Evolutionary conservation across 2,329 filamentous ascomycete species (phyloP), one percentile per base, ranked within the genome.

Genomic region (Zymoseptoria ardabiliae): DNA sequence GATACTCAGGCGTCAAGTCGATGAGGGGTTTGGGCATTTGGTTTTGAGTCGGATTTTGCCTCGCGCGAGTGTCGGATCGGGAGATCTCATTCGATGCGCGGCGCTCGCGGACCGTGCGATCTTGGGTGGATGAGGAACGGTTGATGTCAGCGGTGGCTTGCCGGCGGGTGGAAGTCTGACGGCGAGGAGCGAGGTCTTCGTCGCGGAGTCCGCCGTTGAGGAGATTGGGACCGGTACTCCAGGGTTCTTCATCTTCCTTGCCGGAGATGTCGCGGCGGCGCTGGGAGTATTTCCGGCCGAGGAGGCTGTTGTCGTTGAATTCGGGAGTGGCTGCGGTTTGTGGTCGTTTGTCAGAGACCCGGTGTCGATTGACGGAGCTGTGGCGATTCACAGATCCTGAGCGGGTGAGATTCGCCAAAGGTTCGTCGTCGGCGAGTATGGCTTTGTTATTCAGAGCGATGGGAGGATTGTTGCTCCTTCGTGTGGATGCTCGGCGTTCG

Each of bases 1-100:
- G 78, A 68, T 86, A 88, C 54, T 79, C 77, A 0, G 85, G 84
- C 0, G 85, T 85, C 49, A 91, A 78, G 67, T 89, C 88, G 28
- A 91, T 74, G 5, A 91, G 78, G 1, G 88, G 87, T 62, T 84
- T 85, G 2, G 79, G 78, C 66, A 72, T 75, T 22, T 68, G 71
- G 35, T 45, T 45, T 17, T 45, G 35, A 45, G 35, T 45, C 6
- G n/a, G 35, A 13, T 45, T 45, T 3, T 45, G 35, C 55, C 72
- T 65, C 17, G 53, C 55, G 56, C 59, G 65, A 1, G 81, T 82
- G n/a, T 71, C 73, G n/a, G 76, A 76, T 54, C 79, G 76, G 49
- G 74, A 72, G 4, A 80, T 69, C 58, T 76, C 73, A 48, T 72
- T 69, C 22, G 75, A 74, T 53, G 54, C 57, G n/a, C 58, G 61